Conservation (phyloP, 441 rosid genomes). For the Eugenia klotzschiana region DNA sequence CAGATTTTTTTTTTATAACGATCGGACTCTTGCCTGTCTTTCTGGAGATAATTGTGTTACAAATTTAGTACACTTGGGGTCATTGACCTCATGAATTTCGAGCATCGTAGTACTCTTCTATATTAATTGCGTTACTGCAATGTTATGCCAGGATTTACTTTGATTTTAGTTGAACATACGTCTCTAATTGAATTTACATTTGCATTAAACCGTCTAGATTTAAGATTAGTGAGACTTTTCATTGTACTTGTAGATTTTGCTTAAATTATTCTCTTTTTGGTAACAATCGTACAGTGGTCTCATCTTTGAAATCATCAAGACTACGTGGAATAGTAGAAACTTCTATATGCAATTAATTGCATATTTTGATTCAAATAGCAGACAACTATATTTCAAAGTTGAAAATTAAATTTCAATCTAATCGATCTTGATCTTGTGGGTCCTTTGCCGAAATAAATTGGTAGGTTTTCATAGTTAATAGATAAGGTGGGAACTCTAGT, state of each 20-base stretch:
- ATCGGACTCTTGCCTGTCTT: too few species aligned
- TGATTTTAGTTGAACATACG: neutral
- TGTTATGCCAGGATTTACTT: neutral
- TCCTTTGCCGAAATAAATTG: neutral
- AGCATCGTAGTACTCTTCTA: too few species aligned
- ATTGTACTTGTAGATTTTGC: neutral
- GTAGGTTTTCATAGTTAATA: too few species aligned
- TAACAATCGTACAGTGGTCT: neutral
- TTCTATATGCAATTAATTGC: too few species aligned
- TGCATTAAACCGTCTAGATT: neutral
- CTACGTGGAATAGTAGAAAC: neutral
- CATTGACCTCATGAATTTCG: too few species aligned
- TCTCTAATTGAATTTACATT: neutral
- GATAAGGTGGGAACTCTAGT: too few species aligned
- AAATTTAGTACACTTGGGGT: too few species aligned
- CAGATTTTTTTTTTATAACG: too few species aligned
- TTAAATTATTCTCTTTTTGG: too few species aligned
- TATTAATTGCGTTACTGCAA: neutral
- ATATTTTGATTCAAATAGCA: too few species aligned
- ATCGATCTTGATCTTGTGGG: neutral
- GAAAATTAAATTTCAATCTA: too few species aligned
- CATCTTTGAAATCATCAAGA: neutral
- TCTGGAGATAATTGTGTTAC: too few species aligned
- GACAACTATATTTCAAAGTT: neutral
- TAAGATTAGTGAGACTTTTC: neutral